Evolutionary conservation across 2,329 filamentous ascomycete species (phyloP).

Genomic region (Talaromyces funiculosus): DNA sequence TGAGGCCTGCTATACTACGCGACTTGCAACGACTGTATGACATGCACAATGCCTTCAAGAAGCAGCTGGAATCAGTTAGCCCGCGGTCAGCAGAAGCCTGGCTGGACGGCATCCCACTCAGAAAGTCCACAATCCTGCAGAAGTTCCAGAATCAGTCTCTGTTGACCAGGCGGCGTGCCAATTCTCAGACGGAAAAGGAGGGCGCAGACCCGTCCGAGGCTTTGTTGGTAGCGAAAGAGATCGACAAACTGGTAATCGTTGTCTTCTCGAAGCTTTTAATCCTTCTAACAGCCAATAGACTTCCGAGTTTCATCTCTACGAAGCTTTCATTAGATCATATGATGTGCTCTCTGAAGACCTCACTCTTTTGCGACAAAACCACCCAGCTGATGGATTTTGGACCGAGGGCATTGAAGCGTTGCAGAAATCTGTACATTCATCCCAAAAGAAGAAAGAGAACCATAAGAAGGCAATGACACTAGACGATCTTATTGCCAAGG

Average conservation of each 20-base stretch:
- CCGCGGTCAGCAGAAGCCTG: constrained; percentile 52
- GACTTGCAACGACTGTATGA: constrained; percentile 75
- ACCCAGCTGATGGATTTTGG: constrained; percentile 70
- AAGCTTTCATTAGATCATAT: constrained; percentile 87
- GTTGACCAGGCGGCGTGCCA: constrained; percentile 24
- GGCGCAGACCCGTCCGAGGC: constrained; percentile 50
- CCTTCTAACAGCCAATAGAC: constrained; percentile 56
- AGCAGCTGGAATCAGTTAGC: constrained; percentile 64
- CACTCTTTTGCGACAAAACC: constrained; percentile 59
- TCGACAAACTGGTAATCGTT: constrained; percentile 47
- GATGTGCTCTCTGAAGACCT: constrained; percentile 78
- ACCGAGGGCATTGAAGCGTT: constrained; percentile 82
- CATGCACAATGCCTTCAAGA: constrained; percentile 75
- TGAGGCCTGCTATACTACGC: constrained; percentile 67
- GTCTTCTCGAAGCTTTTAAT: constrained; percentile 26
- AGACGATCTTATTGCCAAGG: constrained; percentile 85
- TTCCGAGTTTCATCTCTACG: constrained; percentile 76
- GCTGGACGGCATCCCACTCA: constrained; percentile 17
- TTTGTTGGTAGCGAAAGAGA: constrained; percentile 49
- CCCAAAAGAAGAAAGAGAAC: constrained; percentile 57
- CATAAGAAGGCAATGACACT: constrained; percentile 73
- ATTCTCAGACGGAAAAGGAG: constrained; percentile 30
- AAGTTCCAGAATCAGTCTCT: constrained; percentile 24
- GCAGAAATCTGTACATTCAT: constrained; percentile 66
- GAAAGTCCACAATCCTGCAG: constrained; percentile 25